Percentiles rank a stretch among this genome's conserved stretches.
phyloP scores from a whole-genome alignment of 345 rosid species.

The Lepidium didymum region DNA sequence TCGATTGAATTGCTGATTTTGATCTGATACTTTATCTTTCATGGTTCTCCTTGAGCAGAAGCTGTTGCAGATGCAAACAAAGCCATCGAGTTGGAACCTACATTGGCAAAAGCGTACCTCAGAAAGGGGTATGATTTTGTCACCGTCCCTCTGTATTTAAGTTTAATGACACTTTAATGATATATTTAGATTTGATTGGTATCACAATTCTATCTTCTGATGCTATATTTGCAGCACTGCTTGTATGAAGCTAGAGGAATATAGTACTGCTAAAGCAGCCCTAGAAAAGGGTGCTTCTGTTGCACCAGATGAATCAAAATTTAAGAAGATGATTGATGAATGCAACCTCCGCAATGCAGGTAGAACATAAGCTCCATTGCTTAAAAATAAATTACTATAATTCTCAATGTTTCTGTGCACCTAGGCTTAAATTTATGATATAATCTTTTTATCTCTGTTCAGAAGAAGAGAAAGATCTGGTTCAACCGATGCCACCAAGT shows the following conservation, averaged over 20 bases:
- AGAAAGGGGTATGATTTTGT: slow-evolving; percentile 55
- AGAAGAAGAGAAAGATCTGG: slow-evolving; percentile 37
- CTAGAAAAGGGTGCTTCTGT: slow-evolving; percentile 50
- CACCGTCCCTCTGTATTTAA: not conserved
- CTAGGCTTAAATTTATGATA: not conserved
- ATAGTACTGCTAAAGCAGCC: slow-evolving; percentile 56
- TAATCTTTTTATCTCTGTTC: not conserved
- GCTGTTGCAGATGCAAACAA: slow-evolving; percentile 66
- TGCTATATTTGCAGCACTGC: slow-evolving; percentile 46
- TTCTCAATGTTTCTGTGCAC: not conserved
- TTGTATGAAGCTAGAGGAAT: slow-evolving; percentile 63
- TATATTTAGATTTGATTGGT: not conserved
- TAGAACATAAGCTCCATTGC: not conserved
- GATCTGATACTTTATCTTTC: not conserved
- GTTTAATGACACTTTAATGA: not conserved
- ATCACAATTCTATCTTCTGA: not conserved
- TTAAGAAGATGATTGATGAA: slow-evolving; percentile 47
- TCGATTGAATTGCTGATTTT: not conserved
- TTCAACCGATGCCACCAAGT: slow-evolving; percentile 19
- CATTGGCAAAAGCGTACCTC: slow-evolving; percentile 51
- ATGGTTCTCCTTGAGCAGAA: slow-evolving; percentile 38
- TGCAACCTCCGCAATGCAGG: slow-evolving; percentile 51
- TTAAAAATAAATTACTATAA: not conserved
- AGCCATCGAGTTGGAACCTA: slow-evolving; percentile 66
- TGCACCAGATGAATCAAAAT: slow-evolving; percentile 38